These are phyloP conservation scores for Inonotus hispidus DNA, from an alignment of 1,284 basidiomycete genomes.

Conservation along the genomic window DNA sequence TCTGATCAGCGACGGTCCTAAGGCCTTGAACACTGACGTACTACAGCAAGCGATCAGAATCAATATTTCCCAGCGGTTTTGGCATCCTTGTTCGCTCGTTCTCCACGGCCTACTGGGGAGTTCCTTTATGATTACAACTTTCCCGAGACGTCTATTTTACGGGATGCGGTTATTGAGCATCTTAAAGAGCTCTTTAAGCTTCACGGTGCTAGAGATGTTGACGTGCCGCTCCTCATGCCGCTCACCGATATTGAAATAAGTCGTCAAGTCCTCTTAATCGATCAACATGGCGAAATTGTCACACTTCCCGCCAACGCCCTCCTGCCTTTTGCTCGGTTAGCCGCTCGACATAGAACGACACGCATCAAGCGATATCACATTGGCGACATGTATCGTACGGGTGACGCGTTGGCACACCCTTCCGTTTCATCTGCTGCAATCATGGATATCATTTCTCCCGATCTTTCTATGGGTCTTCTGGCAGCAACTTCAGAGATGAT, in stretches of 20 bases:
- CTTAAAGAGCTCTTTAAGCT: slow-evolving; percentile 76
- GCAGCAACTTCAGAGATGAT: slow-evolving; percentile 69
- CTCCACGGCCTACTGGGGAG: slow-evolving; percentile 60
- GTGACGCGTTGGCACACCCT: slow-evolving; percentile 63
- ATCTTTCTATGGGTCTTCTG: slow-evolving; percentile 51
- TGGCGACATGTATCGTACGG: slow-evolving; percentile 62
- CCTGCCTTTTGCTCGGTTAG: slow-evolving; percentile 80
- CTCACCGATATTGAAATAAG: slow-evolving; percentile 51
- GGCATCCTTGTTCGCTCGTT: slow-evolving; percentile 65
- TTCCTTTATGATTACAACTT: slow-evolving; percentile 77
- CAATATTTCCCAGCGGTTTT: slow-evolving; percentile 69
- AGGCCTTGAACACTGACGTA: background rate
- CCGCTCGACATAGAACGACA: slow-evolving; percentile 66
- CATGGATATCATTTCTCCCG: slow-evolving; percentile 75
- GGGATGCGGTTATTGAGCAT: slow-evolving; percentile 74
- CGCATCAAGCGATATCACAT: slow-evolving; percentile 92
- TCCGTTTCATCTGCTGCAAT: slow-evolving; percentile 64
- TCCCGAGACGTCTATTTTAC: slow-evolving; percentile 69
- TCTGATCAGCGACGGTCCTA: background rate
- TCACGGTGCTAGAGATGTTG: slow-evolving; percentile 86
- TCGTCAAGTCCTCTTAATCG: slow-evolving; percentile 68
- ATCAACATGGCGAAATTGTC: slow-evolving; percentile 78
- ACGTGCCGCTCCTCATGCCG: slow-evolving; percentile 81
- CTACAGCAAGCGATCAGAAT: slow-evolving; percentile 63
- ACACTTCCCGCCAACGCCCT: slow-evolving; percentile 75